Evolutionary conservation across 768 basidiomycete species (phyloP), one percentile per base, ranked within the genome.

Genomic region (Aureoboletus auriporus): DNA sequence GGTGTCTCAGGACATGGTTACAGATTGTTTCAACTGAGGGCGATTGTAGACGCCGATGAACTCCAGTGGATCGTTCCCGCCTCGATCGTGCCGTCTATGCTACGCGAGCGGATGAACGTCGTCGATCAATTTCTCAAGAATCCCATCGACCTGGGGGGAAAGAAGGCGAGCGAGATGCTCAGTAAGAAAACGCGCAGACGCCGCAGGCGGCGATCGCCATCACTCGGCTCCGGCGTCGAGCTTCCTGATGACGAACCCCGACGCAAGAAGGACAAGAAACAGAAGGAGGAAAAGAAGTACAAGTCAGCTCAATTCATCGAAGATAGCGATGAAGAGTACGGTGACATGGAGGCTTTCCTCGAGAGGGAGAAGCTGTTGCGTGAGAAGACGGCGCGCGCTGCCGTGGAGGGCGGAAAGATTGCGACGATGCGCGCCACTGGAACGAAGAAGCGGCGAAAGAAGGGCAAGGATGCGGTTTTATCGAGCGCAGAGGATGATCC

Each of bases 261-360:
- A 55, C 65, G 60, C 51, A 73, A 69, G 70, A 55, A 68, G 59
- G 70, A 69, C 48, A 80, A 75, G 65, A 82, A 78, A 65, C 74
- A 71, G 56, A 83, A 80, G 62, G 86, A 88, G 63, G 78, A 79
- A 63, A 77, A 83, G 70, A 72, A 73, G 50, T 93, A 89, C 75
- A 93, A 92, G 66, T 89, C 86, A 7, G 91, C 90, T 9, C 86
- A 90, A 65, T 89, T 94, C 64, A 93, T 95, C 63, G 83, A 88
- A 61, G 93, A 96, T 69, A 91, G 89, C 53, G 93, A 96, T 58
- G 84, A 75, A 47, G 89, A 91, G 64, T 81, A 81, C 49, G 88
- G 79, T 13, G 84, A 87, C 60, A 85, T 92, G 66, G 84, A 87
- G 42, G 80, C 75, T 6, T 96, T 96, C 75, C 80, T 93, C 49